Base-by-base conservation (phyloP, 192 early-diverging fungal genomes). In the Coemansia sp. region DNA sequence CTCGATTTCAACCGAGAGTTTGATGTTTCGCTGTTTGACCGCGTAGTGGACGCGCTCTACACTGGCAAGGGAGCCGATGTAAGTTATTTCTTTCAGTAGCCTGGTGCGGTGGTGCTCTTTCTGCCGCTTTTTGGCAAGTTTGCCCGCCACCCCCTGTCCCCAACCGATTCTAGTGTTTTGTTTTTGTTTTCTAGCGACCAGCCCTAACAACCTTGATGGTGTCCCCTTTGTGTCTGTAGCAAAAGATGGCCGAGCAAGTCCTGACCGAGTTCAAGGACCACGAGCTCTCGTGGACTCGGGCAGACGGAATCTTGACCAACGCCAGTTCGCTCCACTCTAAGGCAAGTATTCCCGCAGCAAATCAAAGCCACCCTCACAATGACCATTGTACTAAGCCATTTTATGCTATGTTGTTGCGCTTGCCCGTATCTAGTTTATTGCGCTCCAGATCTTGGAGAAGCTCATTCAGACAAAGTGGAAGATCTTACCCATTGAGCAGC, bases 391-490 rank as follows among this genome's bases (percentile, higher is more conserved):
- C 12, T 21, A 16, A 31, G 4, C 31, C 4, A 12, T 31, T 20
- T 26, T 43, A 16, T 55, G 12, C 20, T 34, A 60, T 39, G 21
- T 28, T 59, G 57, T 69, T 26, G 47, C 47, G 0, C 47, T 50
- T 50, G 8, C 47, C 23, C 13, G 9, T 26, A 1, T 73, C 41
- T 76, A 97, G 94, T 95, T 89, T 70, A 87, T 99, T 76, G 97
- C 94, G 59, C 86, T 99, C 55, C 87, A 90, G 64, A 91, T 99
- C 41, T 83, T 99, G 52, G 97, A 98, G 74, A 92, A 91, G 72
- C 87, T 98, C 28, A 92, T 99, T 75, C 93, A 95, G 78, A 95
- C 93, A 36, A 88, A 93, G 83, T 99, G 97, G 97, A 99, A 99
- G 82, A 91, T 93, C 20, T 84, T 98, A 53, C 93, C 91, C 21